Evolutionary conservation across 116 monocot species (phyloP), one percentile per base, ranked within the genome.

Genomic region (Trichopus zeylanicus): DNA sequence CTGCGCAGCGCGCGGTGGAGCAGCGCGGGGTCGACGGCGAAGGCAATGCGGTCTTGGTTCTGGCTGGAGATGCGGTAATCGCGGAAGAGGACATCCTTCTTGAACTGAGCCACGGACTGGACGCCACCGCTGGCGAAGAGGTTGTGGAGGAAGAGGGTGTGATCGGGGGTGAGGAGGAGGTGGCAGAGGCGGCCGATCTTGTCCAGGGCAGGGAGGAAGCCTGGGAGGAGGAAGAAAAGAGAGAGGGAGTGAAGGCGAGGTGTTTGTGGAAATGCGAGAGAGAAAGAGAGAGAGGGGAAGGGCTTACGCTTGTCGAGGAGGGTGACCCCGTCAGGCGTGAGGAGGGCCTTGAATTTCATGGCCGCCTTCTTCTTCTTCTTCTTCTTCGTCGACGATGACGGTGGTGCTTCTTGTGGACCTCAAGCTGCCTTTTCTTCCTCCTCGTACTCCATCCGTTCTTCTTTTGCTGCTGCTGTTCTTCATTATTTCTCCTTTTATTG

Each of bases 281-380:
- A 49, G 0, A 3, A 20, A 31, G 18, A 26, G 29, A 12, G 9
- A 4, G 9, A 4, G 29, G 24, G 31, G 21, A 7, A 22, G 32
- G 5, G 18, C 62, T 61, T 75, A 93, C 94, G 82, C 75, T 82
- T 91, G 73, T 97, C 91, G 64, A 97, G 87, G 57, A 97, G 81
- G 52, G 60, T 57, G 77, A 97, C 74, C 51, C 97, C 91, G 24
- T 97, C 91, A 13, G 67, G 30, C 27, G 84, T 97, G 65, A 97
- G 70, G 57, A 79, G 69, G 12, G 97, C 97, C 77, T 82, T 97
- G 75, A 97, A 91, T 71, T 97, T 97, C 97, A 97, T 97, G 60
- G 47, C 53, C n/a, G n/a, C n/a, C 27, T 31, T 34, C 57, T 53
- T 42, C 42, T 37, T 42, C 13, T 16, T 1, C 16, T 42, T 42